phyloP scores from a whole-genome alignment of 1,284 basidiomycete species.

The Ustanciosporium gigantosporum region DNA sequence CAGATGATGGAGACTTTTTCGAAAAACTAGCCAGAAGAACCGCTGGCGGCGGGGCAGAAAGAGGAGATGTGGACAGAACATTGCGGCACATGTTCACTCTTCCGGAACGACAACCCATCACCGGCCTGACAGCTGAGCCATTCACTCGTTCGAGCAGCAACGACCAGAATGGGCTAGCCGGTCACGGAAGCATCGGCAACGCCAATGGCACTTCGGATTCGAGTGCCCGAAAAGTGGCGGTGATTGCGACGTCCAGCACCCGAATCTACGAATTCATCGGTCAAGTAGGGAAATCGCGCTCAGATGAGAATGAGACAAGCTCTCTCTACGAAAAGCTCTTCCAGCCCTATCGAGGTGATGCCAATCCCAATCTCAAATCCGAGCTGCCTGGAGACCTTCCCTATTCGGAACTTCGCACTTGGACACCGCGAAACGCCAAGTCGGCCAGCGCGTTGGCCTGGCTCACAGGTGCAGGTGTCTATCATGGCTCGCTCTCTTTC shows the following conservation, averaged over 20 bases:
- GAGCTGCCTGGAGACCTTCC: slow-evolving; percentile 56
- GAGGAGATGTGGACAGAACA: slow-evolving; percentile 44
- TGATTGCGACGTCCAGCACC: slow-evolving; percentile 83
- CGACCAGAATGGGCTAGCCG: not conserved
- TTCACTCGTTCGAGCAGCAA: slow-evolving; percentile 12
- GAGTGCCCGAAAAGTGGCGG: slow-evolving; percentile 49
- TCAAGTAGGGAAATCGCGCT: slow-evolving; percentile 63
- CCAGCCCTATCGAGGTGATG: slow-evolving; percentile 46
- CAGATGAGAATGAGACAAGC: slow-evolving; percentile 68
- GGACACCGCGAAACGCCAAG: slow-evolving; percentile 24
- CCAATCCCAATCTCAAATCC: slow-evolving; percentile 51
- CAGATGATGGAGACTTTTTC: slow-evolving; percentile 64
- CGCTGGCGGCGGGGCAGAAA: slow-evolving; percentile 33
- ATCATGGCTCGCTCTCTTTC: slow-evolving; percentile 40
- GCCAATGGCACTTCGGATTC: not conserved
- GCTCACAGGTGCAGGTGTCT: slow-evolving; percentile 53
- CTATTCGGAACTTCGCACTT: slow-evolving; percentile 63
- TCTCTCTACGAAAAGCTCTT: slow-evolving; percentile 53
- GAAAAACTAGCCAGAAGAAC: slow-evolving; percentile 57
- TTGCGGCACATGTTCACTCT: slow-evolving; percentile 47
- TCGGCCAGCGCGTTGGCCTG: slow-evolving; percentile 22
- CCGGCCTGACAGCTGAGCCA: slow-evolving; percentile 38
- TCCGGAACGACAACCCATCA: slow-evolving; percentile 52
- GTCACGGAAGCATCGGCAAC: slow-evolving; percentile 3
- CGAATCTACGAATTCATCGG: slow-evolving; percentile 91